Conservation (phyloP, 805 yeast genomes). For the Suhomyces prunicola region DNA sequence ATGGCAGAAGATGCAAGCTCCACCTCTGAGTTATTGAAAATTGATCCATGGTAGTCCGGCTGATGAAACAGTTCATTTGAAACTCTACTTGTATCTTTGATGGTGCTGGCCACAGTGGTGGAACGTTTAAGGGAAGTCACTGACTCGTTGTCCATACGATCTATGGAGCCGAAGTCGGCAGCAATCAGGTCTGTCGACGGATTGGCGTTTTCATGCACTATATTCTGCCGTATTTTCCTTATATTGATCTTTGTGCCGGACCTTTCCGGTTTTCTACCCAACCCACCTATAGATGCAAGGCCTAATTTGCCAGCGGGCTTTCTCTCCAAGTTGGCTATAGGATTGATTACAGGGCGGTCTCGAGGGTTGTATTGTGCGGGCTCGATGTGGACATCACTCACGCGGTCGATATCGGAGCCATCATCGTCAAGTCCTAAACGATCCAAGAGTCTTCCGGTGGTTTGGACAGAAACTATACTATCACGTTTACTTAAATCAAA, state of each 20-base stretch:
- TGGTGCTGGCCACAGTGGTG: not conserved
- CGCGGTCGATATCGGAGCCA: not conserved
- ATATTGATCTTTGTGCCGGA: constrained; percentile 1
- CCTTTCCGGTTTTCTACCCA: not conserved
- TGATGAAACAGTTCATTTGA: not conserved
- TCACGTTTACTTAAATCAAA: constrained; percentile 13
- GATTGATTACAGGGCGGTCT: not conserved
- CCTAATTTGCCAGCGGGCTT: not conserved
- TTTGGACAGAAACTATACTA: constrained; percentile 23
- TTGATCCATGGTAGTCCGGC: not conserved
- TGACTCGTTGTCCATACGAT: not conserved
- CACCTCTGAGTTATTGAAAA: not conserved
- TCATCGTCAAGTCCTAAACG: constrained; percentile 24
- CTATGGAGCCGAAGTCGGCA: constrained; percentile 18
- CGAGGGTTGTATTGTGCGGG: not conserved
- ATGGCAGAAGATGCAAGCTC: not conserved
- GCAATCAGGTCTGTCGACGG: constrained; percentile 23
- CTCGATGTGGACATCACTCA: not conserved
- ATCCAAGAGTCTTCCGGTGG: constrained; percentile 31
- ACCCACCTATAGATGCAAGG: constrained; percentile 2
- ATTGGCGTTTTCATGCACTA: constrained; percentile 19
- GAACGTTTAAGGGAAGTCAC: constrained; percentile 1
- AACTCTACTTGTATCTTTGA: not conserved
- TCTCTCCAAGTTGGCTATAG: not conserved
- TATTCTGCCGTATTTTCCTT: constrained; percentile 5